Evolutionary conservation across 169 alveolate species (phyloP).

Genomic region (Blepharisma undulans): DNA sequence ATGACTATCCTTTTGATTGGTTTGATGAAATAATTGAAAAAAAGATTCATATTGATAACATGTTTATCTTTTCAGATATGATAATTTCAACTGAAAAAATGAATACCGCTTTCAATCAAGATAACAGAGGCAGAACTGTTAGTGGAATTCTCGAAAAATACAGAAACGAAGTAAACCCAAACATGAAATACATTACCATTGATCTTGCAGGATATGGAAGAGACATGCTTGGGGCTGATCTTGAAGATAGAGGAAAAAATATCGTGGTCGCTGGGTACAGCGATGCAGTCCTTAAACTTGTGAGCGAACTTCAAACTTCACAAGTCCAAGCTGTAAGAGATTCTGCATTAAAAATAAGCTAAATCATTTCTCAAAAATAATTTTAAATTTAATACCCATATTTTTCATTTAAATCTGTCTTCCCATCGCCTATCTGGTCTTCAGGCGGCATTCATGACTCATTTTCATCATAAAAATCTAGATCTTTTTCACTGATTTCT

Average conservation of each 20-base stretch:
- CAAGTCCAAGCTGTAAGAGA: constrained; percentile 11
- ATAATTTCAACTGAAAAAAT: background rate
- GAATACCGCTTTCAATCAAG: background rate
- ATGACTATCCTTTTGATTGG: constrained; percentile 11
- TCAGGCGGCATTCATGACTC: background rate
- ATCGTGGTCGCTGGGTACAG: background rate
- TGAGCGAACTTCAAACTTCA: background rate
- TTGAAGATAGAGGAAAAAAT: background rate
- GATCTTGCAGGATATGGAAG: constrained; percentile 3
- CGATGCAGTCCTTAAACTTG: background rate
- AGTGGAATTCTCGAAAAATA: background rate
- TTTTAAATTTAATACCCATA: constrained; percentile 4
- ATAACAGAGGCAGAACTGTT: background rate
- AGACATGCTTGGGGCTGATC: background rate
- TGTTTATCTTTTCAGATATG: background rate
- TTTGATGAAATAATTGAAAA: background rate
- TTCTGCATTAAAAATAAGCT: background rate
- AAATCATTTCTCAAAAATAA: background rate
- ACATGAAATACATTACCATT: background rate
- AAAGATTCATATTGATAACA: background rate
- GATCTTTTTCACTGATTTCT: background rate
- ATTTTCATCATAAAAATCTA: background rate
- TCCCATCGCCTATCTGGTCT: background rate
- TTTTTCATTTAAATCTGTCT: background rate
- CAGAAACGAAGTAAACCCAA: background rate